Conservation (phyloP, 169 alveolate species). For the Plasmodium fragile region DNA sequence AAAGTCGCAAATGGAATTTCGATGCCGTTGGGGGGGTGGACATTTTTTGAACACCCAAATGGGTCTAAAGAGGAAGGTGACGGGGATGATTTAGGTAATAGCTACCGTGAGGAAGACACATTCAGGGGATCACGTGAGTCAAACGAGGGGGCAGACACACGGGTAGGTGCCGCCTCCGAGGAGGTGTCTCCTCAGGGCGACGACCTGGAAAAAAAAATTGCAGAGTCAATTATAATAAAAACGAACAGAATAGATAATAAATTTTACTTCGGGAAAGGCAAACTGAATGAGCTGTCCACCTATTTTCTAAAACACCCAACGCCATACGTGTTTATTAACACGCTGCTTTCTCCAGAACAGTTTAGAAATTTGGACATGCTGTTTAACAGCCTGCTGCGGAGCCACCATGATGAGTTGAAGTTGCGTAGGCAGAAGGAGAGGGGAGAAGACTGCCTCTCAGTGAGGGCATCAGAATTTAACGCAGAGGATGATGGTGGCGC, state of each 20-base stretch:
- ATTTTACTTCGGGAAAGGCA: conserved; percentile 66
- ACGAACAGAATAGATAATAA: conserved; percentile 44
- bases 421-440: conserved; percentile 2
- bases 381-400: conserved; percentile 39
- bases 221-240: conserved; percentile 66
- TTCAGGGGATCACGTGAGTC: not conserved
- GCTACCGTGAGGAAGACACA: not conserved
- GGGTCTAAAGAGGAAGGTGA: not conserved
- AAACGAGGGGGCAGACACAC: not conserved
- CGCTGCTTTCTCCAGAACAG: conserved; percentile 86
- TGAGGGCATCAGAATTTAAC: not conserved
- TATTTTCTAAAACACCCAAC: conserved; percentile 77
- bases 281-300: conserved; percentile 43
- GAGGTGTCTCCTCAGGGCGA: conserved; percentile 6
- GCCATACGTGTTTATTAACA: conserved; percentile 87
- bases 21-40: conserved; percentile 75
- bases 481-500: not conserved
- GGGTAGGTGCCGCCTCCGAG: not conserved
- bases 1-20: conserved; percentile 68
- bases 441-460: not conserved
- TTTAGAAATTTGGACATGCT: conserved; percentile 87
- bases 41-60: not conserved
- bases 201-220: conserved; percentile 50
- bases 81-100: not conserved
- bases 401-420: conserved; percentile 51